Base-by-base conservation (phyloP, 2,329 filamentous ascomycete species). In the Mollisia scopiformis region DNA sequence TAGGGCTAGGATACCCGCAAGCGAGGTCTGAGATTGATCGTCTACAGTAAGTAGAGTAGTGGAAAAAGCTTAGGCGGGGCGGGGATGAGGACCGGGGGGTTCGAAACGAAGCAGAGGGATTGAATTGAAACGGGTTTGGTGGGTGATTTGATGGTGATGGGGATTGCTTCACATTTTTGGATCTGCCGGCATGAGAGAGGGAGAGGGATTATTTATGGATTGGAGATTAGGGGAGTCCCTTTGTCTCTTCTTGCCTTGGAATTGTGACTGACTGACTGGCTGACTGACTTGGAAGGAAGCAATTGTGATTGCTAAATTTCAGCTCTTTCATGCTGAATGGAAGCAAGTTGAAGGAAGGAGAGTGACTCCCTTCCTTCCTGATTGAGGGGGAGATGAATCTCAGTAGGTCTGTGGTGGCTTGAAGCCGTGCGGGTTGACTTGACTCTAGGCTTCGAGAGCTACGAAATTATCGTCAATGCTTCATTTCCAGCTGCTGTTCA, bases 21-120 rank as follows among this genome's bases (percentile, higher is more conserved):
- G 11, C 33, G 3, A 37, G 4, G 33, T 4, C 33, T 6, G 16
- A 19, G 3, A 43, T 43, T 43, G 39, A 43, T 43, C 39, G 39
- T 4, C 19, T 19, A 43, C n/a, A n/a, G n/a, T n/a, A n/a, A n/a
- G n/a, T n/a, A n/a, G n/a, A n/a, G n/a, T 16, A 43, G 16, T 19
- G 39, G 19, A 30, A 19, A 37, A 56, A 57, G 58, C 58, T 43
- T 52, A 39, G 30, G 14, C 19, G 39, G 39, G 39, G 19, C 5
- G 35, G 16, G 19, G 10, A 61, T 41, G 61, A 50, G 58, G 52
- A 55, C 58, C 55, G 52, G 52, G 58, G 14, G 27, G 58, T 61
- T 63, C 52, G 58, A 58, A 63, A 62, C 52, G 28, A 43, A 43
- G 4, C 16, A 43, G 39, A 19, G 31, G 39, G 39, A 43, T 43